Base-by-base conservation (phyloP, 2,329 filamentous ascomycete species). In the Claviceps sp. region DNA sequence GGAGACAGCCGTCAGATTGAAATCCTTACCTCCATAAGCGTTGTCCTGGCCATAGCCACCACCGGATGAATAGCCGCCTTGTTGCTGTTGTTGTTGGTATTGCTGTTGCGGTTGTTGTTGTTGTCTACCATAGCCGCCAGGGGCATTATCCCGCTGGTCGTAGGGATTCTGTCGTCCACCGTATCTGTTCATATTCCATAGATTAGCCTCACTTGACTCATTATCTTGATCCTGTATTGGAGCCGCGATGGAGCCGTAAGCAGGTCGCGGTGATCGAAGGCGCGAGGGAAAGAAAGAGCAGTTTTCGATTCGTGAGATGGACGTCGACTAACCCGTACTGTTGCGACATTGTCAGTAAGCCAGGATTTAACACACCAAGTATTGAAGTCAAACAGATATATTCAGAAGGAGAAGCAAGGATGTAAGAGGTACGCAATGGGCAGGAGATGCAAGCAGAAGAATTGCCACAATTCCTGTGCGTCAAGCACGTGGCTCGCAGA, bases 81-180 rank as follows among this genome's bases (percentile, higher is more conserved):
- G 44, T 20, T 45, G 43, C 14, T 24, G 42, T 24, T 45, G 43
- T 26, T 45, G 41, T 22, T 24, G 41, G 11, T 43, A 43, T 45
- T 22, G 26, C 34, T 20, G 44, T 5, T 46, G 44, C n/a, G 24
- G 22, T 52, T 56, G 54, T 52, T 56, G 54, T 20, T 53, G 46
- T 41, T 55, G 55, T 20, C 61, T 56, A 24, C 68, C 65, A 48
- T 66, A 67, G 47, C 66, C 68, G 50, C 63, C 63, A 48, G 61
- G 59, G 48, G 60, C 59, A 38, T 64, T 67, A 55, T 72, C 71
- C 63, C 74, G 70, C 61, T 82, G 70, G 61, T 81, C 78, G 60
- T 77, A 83, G 52, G 79, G 79, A 67, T 83, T 81, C 55, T 68
- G 65, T 59, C 67, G 67, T 52, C 70, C 71, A 56, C 75, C 73